A percentile compares a stretch with the other conserved stretches of the same genome.
These are phyloP conservation scores for Aristolochia fimbriata DNA, from an alignment of 164 flowering plant species.

Conservation along the genomic window DNA sequence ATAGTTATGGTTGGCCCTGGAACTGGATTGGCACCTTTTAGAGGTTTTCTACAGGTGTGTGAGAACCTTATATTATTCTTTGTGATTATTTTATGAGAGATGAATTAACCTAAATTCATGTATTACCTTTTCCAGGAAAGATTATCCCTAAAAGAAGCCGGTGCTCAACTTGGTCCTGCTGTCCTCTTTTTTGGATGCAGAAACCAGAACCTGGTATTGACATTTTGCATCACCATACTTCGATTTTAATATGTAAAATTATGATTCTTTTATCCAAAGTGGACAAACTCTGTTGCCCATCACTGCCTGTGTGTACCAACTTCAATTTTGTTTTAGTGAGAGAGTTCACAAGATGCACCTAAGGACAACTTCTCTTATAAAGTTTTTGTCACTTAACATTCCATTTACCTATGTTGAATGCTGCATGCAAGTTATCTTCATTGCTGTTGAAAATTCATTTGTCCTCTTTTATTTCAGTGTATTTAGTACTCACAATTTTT, in stretches of 20 bases:
- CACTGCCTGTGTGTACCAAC: too few relatives aligned
- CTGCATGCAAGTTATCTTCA: too few relatives aligned
- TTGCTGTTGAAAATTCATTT: too few relatives aligned
- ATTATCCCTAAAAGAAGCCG: slow-evolving; percentile 49
- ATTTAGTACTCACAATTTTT: too few relatives aligned
- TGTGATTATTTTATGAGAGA: not conserved
- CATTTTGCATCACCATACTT: too few relatives aligned
- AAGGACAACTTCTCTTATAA: too few relatives aligned
- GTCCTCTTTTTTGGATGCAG: slow-evolving; percentile 83
- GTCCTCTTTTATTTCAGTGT: too few relatives aligned
- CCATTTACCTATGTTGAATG: too few relatives aligned
- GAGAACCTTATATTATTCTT: slow-evolving; percentile 67
- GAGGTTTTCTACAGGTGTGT: slow-evolving; percentile 80
- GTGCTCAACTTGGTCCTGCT: slow-evolving; percentile 67
- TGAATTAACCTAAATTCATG: not conserved
- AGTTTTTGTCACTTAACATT: too few relatives aligned
- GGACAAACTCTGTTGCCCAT: too few relatives aligned
- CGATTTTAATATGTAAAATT: not conserved
- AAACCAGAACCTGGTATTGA: slow-evolving; percentile 59
- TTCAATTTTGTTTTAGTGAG: too few relatives aligned
- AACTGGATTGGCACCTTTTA: slow-evolving; percentile 87
- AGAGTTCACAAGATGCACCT: too few relatives aligned
- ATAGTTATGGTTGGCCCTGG: slow-evolving; percentile 87
- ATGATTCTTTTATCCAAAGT: not conserved
- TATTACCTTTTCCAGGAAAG: slow-evolving; percentile 53